These are phyloP conservation scores for Mortierella sp. DNA, from an alignment of 371 early-diverging fungal genomes.

Conservation along the genomic window DNA sequence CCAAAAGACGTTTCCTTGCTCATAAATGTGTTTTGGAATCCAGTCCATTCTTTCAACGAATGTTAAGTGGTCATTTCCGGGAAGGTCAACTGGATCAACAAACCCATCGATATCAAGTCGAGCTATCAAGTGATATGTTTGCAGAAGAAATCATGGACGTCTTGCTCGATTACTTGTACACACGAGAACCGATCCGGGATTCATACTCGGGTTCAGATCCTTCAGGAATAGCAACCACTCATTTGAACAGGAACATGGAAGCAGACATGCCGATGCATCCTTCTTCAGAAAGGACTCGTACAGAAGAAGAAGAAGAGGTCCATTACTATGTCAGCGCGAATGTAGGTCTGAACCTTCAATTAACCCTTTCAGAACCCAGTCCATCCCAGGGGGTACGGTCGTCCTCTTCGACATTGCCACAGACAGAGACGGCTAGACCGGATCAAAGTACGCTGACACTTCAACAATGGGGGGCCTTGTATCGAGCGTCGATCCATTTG, in stretches of 20 bases:
- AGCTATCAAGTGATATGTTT: constrained; percentile 33
- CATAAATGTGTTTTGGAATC: constrained; percentile 38
- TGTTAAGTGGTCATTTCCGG: constrained; percentile 31
- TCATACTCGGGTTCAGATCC: neutral
- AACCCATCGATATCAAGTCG: constrained; percentile 12
- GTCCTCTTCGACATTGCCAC: neutral
- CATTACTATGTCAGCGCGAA: constrained; percentile 20
- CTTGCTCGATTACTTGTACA: constrained; percentile 41
- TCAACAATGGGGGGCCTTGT: constrained; percentile 36
- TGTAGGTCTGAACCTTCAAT: constrained; percentile 35
- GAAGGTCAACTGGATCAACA: constrained; percentile 17
- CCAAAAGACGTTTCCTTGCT: constrained; percentile 7
- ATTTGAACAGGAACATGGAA: too few relatives aligned
- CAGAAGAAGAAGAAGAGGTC: too few relatives aligned
- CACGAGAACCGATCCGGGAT: constrained; percentile 18
- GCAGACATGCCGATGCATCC: too few relatives aligned
- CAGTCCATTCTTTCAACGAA: constrained; percentile 29
- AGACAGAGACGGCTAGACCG: neutral
- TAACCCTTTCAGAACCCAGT: constrained; percentile 1
- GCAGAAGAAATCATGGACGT: constrained; percentile 29
- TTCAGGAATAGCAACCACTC: too few relatives aligned
- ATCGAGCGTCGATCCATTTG: constrained; percentile 21
- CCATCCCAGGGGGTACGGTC: neutral
- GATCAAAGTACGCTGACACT: neutral
- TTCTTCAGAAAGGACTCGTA: too few relatives aligned